Evolutionary conservation across 768 basidiomycete genomes (phyloP).

Genomic region (Boletus vinaceobasis): DNA sequence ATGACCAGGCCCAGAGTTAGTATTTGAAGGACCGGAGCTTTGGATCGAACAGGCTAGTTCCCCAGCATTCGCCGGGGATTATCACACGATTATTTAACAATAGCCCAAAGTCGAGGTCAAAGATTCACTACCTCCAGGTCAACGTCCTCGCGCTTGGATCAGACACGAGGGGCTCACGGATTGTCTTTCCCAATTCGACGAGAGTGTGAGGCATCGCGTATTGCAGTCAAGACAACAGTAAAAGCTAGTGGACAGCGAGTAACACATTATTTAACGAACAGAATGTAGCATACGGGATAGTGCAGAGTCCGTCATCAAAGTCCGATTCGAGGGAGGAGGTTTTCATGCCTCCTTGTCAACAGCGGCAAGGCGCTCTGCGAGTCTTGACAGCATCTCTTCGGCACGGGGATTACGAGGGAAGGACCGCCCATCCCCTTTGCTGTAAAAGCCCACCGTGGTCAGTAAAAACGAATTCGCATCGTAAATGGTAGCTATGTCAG

Average conservation of each 20-base stretch:
- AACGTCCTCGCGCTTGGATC: not conserved
- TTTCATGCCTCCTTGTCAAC: conserved; percentile 47
- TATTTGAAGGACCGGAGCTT: not conserved
- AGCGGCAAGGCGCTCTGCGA: conserved; percentile 61
- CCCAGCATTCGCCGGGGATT: too few relatives aligned
- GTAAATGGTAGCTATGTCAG: not conserved
- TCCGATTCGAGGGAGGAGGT: not conserved
- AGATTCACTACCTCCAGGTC: not conserved
- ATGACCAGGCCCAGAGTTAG: not conserved
- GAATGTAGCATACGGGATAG: not conserved
- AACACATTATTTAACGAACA: conserved; percentile 3
- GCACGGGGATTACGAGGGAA: conserved; percentile 69
- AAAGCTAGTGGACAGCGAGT: conserved; percentile 5
- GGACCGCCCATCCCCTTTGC: conserved; percentile 61
- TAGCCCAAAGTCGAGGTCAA: not conserved
- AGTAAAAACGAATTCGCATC: not conserved
- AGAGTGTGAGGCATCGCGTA: conserved; percentile 2
- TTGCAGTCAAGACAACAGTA: conserved; percentile 3
- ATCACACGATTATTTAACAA: not conserved
- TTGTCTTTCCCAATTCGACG: not conserved
- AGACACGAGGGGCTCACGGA: too few relatives aligned
- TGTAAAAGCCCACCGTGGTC: conserved; percentile 22
- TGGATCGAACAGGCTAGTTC: not conserved
- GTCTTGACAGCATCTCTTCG: conserved; percentile 60
- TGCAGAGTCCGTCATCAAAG: not conserved